These are phyloP conservation scores for Mycena pura DNA, from an alignment of 768 basidiomycete species.

Conservation along the genomic window DNA sequence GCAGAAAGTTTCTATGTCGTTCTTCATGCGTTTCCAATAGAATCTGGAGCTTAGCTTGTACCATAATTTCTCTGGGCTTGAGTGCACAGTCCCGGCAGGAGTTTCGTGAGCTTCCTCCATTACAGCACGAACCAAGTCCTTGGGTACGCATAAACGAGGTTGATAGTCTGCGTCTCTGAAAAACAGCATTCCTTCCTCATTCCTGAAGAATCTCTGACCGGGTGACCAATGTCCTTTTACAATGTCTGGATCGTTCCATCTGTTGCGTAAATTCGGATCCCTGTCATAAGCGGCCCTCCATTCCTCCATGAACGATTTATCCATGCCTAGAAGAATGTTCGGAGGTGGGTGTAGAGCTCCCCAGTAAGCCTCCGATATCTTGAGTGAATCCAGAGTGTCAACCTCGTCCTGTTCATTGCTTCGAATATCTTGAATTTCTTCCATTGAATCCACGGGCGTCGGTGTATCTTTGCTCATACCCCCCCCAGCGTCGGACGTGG, in stretches of 20 bases:
- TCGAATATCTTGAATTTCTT: neutral
- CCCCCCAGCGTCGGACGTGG: too few relatives aligned
- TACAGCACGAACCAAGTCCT: neutral
- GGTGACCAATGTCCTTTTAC: too few relatives aligned
- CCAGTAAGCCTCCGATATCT: neutral
- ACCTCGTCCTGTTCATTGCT: neutral
- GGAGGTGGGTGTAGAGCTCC: neutral
- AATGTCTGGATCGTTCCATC: neutral
- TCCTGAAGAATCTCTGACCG: slow-evolving; percentile 18
- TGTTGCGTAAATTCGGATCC: neutral
- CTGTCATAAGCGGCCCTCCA: neutral
- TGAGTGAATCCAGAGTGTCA: neutral
- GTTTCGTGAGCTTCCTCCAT: slow-evolving; percentile 6
- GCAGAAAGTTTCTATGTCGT: neutral
- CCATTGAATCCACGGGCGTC: neutral
- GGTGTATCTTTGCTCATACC: neutral
- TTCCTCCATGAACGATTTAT: neutral
- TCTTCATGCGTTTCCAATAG: neutral
- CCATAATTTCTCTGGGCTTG: neutral
- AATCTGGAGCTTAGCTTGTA: neutral
- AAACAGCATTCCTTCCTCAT: slow-evolving; percentile 17
- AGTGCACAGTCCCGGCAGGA: slow-evolving; percentile 7
- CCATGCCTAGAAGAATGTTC: neutral
- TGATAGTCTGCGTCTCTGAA: slow-evolving; percentile 23
- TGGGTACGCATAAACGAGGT: slow-evolving; percentile 22